phyloP scores from a whole-genome alignment of 2,329 filamentous ascomycete species.

The Pestalotiopsis sp. region DNA sequence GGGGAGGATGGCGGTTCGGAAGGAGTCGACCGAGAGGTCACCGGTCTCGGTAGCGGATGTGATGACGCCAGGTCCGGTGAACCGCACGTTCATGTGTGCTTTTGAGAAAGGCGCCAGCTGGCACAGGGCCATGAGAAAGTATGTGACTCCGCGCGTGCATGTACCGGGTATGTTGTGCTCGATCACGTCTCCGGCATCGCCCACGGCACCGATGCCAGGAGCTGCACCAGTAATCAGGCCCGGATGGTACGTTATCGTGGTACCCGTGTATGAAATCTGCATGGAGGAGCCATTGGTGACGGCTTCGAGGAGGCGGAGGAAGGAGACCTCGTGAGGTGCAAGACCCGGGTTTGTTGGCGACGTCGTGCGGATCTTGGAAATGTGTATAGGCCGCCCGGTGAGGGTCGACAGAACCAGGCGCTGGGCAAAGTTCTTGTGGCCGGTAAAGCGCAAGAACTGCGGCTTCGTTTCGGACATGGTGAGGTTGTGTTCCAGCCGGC shows the following conservation, averaged over 20 bases:
- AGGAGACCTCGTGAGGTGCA: conserved; percentile 89
- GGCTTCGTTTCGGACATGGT: conserved; percentile 37
- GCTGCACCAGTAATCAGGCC: conserved; percentile 88
- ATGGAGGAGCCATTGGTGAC: conserved; percentile 94
- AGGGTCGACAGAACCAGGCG: conserved; percentile 89
- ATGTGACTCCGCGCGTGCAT: conserved; percentile 82
- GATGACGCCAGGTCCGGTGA: conserved; percentile 90
- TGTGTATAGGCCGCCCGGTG: conserved; percentile 85
- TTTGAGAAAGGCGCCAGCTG: conserved; percentile 93
- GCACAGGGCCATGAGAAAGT: conserved; percentile 88
- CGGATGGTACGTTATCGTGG: conserved; percentile 87
- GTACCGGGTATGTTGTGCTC: conserved; percentile 78
- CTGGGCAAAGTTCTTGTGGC: conserved; percentile 79
- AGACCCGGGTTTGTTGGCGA: conserved; percentile 88
- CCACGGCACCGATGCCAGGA: conserved; percentile 74
- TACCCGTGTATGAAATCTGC: conserved; percentile 96
- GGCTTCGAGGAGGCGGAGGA: conserved; percentile 90
- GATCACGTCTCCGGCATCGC: conserved; percentile 71
- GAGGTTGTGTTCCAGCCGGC: background rate
- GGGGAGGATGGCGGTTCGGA: conserved; percentile 89
- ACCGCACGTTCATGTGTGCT: conserved; percentile 84
- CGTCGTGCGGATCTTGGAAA: conserved; percentile 88
- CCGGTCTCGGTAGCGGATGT: conserved; percentile 82
- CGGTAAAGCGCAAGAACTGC: conserved; percentile 75
- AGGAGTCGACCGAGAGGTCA: conserved; percentile 89